Evolutionary conservation across 352 stramenopile genomes (phyloP).

Genomic region (Blastocystis sp.): DNA sequence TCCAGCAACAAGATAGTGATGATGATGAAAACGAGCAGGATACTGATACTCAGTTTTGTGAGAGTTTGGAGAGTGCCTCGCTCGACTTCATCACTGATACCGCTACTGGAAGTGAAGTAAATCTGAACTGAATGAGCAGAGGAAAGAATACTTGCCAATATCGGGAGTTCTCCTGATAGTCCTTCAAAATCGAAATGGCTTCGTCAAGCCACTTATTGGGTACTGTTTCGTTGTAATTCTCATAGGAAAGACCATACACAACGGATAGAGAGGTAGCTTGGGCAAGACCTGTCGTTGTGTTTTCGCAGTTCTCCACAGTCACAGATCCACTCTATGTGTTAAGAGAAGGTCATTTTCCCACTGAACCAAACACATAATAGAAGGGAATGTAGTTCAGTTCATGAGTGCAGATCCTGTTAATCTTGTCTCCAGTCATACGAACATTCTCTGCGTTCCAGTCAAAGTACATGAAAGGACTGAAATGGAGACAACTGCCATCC

Average conservation of each 20-base stretch:
- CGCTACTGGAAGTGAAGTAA: neutral
- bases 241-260: neutral
- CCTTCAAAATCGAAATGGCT: neutral
- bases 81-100: slow-evolving; percentile 26
- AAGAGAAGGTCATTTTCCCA: neutral
- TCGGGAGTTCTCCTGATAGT: neutral
- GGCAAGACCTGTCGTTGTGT: neutral
- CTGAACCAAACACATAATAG: neutral
- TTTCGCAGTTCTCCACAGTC: neutral
- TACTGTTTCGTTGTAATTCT: slow-evolving; percentile 15
- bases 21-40: slow-evolving; percentile 44
- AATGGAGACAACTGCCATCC: slow-evolving; percentile 5
- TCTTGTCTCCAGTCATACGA: neutral
- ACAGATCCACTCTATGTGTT: neutral
- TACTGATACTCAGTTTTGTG: slow-evolving; percentile 23
- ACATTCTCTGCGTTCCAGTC: slow-evolving; percentile 22
- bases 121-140: neutral
- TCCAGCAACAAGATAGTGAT: slow-evolving; percentile 28
- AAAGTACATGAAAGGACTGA: slow-evolving; percentile 51
- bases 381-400: slow-evolving; percentile 28
- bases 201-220: neutral
- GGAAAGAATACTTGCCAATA: neutral
- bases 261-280: neutral
- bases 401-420: neutral
- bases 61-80: slow-evolving; percentile 15